Conservation (phyloP, 2,329 filamentous ascomycete genomes). For the Penicillium sp. region DNA sequence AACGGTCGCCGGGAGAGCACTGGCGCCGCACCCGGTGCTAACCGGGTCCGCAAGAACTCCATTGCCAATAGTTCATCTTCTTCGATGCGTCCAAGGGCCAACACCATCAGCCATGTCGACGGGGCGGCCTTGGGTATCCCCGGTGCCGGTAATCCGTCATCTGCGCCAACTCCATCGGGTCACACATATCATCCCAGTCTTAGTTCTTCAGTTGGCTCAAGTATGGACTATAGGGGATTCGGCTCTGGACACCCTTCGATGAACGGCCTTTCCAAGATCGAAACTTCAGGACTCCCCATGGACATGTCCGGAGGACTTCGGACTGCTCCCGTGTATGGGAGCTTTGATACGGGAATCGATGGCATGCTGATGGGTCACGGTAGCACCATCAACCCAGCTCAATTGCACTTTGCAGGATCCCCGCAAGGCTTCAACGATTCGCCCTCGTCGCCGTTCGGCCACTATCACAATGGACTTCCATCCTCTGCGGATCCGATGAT, state of each 20-base stretch:
- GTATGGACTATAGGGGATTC: constrained; percentile 69
- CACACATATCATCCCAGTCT: constrained; percentile 74
- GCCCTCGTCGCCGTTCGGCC: constrained; percentile 42
- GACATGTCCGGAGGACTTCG: constrained; percentile 67
- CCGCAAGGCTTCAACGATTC: constrained; percentile 53
- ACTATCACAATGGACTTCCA: constrained; percentile 51
- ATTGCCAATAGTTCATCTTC: constrained; percentile 61
- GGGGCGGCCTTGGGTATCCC: constrained; percentile 67
- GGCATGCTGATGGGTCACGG: constrained; percentile 65
- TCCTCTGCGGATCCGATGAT: constrained; percentile 56
- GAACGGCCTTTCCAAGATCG: constrained; percentile 74
- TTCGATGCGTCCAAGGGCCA: constrained; percentile 78
- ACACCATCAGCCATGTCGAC: constrained; percentile 95
- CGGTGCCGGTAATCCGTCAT: constrained; percentile 26
- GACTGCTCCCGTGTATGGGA: constrained; percentile 73
- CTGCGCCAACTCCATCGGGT: constrained; percentile 35
- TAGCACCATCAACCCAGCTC: constrained; percentile 60
- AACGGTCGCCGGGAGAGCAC: constrained; percentile 82
- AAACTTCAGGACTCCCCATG: constrained; percentile 69
- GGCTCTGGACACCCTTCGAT: constrained; percentile 47
- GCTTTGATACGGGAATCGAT: constrained; percentile 69
- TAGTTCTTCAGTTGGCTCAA: constrained; percentile 54
- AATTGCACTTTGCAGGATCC: constrained; percentile 80
- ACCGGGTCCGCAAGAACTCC: constrained; percentile 87
- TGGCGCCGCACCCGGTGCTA: constrained; percentile 63